phyloP scores from a whole-genome alignment of 805 yeast genomes.

The Saturnispora gosingensis region DNA sequence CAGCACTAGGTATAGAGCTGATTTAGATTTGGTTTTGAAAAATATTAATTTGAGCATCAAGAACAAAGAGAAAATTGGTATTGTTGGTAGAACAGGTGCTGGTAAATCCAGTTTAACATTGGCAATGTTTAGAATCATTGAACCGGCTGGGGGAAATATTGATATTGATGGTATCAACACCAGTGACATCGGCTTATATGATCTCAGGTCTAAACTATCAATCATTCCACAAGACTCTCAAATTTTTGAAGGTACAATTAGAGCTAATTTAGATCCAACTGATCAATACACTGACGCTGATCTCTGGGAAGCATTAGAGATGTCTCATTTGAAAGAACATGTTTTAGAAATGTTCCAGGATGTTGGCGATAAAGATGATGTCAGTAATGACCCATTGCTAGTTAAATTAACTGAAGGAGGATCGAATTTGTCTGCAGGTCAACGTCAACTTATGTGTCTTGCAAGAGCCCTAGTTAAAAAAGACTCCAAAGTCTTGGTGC shows the following conservation, averaged over 20 bases:
- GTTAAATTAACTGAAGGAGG: slow-evolving; percentile 28
- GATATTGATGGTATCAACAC: slow-evolving; percentile 64
- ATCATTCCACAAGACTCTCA: slow-evolving; percentile 95
- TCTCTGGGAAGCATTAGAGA: slow-evolving; percentile 72
- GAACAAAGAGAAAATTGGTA: slow-evolving; percentile 81
- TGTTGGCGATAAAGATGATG: slow-evolving; percentile 32
- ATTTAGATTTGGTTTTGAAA: slow-evolving; percentile 70
- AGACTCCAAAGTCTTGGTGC: slow-evolving; percentile 47
- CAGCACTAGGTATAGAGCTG: slow-evolving; percentile 77
- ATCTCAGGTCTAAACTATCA: slow-evolving; percentile 65
- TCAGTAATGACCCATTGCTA: slow-evolving; percentile 20
- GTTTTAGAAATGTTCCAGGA: slow-evolving; percentile 44
- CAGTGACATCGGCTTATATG: slow-evolving; percentile 60
- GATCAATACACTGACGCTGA: slow-evolving; percentile 58
- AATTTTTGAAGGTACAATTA: slow-evolving; percentile 75
- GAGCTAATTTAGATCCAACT: slow-evolving; percentile 84
- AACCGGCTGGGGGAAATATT: slow-evolving; percentile 54
- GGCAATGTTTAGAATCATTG: slow-evolving; percentile 80
- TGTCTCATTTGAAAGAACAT: slow-evolving; percentile 69
- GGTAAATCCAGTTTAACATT: slow-evolving; percentile 83
- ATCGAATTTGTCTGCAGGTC: slow-evolving; percentile 79
- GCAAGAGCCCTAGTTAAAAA: slow-evolving; percentile 67
- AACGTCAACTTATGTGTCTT: slow-evolving; percentile 76
- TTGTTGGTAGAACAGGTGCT: slow-evolving; percentile 96
- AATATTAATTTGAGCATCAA: slow-evolving; percentile 54